Percentiles rank a stretch among this genome's conserved stretches.
These are phyloP conservation scores for Isatis tinctoria DNA, from an alignment of 345 rosid species.

Conservation along the genomic window DNA sequence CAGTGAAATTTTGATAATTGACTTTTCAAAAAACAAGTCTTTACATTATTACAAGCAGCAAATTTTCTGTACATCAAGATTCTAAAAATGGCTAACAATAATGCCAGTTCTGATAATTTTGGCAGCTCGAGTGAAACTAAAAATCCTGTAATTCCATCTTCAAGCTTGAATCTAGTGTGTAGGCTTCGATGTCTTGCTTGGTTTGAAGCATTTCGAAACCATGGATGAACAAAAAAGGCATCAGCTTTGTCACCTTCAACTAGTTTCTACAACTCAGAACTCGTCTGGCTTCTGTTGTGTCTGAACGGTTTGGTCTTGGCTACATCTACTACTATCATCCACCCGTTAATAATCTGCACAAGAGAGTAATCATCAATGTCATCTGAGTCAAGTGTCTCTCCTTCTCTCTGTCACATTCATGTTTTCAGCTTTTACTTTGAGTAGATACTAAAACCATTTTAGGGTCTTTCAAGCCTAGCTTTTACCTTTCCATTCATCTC, in stretches of 20 bases:
- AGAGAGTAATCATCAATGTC: neutral
- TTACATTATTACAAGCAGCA: neutral
- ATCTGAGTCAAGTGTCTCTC: constrained; percentile 8
- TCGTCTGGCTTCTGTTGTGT: constrained; percentile 30
- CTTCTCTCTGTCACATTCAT: neutral
- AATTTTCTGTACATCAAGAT: neutral
- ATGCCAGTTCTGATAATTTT: neutral
- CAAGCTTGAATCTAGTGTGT: neutral
- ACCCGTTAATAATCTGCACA: constrained; percentile 88
- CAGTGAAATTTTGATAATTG: neutral
- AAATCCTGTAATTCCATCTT: neutral
- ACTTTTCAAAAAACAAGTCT: neutral
- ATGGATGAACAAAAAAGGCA: neutral
- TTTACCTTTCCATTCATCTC: constrained; percentile 97
- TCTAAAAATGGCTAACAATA: neutral
- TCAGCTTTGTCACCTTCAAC: neutral
- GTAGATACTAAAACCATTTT: neutral
- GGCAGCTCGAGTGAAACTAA: neutral
- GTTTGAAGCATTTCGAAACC: neutral
- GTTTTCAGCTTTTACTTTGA: neutral
- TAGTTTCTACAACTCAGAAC: neutral
- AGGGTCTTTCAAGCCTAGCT: neutral
- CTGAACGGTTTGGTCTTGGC: constrained; percentile 60
- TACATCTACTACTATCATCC: constrained; percentile 98
- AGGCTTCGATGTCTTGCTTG: neutral